These are phyloP conservation scores for Zygosaccharomyces rouxii DNA, from an alignment of 805 yeast genomes.

Conservation along the genomic window DNA sequence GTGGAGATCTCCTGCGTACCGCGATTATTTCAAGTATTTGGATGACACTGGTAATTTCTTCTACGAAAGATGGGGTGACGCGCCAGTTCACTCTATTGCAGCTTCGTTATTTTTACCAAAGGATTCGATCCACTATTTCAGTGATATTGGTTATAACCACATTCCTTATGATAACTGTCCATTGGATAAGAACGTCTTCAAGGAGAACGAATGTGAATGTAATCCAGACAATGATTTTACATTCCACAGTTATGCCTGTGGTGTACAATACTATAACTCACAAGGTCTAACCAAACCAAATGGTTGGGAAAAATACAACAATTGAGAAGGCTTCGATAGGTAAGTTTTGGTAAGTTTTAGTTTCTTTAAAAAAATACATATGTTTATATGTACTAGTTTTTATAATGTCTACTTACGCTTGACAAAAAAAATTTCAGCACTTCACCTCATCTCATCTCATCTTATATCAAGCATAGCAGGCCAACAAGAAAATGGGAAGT, in stretches of 20 bases:
- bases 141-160: conserved; percentile 76
- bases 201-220: conserved; percentile 65
- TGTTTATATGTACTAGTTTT: not conserved
- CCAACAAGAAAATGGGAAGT: conserved; percentile 3
- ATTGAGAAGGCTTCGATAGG: not conserved
- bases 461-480: too few species aligned
- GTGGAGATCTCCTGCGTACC: conserved; percentile 68
- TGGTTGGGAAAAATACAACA: conserved; percentile 51
- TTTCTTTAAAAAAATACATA: not conserved
- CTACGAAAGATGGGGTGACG: conserved; percentile 92
- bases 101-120: conserved; percentile 65
- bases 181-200: conserved; percentile 53
- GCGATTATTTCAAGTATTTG: conserved; percentile 59
- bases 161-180: conserved; percentile 78
- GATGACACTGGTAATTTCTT: conserved; percentile 77
- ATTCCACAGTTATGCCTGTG: conserved; percentile 66
- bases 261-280: conserved; percentile 52
- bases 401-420: not conserved
- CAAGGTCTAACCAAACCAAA: conserved; percentile 50
- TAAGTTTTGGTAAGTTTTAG: not conserved
- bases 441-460: not conserved
- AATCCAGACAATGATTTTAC: conserved; percentile 68
- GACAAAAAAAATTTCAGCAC: not conserved
- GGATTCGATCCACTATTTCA: conserved; percentile 65
- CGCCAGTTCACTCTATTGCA: conserved; percentile 81